phyloP scores from a whole-genome alignment of 2,329 filamentous ascomycete species.

The Fonsecaea nubica region DNA sequence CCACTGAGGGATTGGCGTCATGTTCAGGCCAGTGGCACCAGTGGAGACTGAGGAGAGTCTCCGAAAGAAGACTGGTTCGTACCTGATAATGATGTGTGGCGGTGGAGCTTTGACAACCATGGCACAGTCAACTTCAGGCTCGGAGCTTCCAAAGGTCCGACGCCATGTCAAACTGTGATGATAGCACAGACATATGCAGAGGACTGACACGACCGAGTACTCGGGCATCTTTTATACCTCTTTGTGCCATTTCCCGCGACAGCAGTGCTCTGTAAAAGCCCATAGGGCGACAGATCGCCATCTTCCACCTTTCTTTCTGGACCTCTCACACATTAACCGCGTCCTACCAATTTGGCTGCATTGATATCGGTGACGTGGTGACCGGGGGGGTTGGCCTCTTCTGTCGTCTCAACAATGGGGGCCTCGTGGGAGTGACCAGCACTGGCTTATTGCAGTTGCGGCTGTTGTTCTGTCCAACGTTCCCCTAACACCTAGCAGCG shows the following conservation, averaged over 20 bases:
- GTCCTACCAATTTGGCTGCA: not conserved
- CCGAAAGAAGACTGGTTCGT: constrained; percentile 1
- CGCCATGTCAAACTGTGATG: constrained; percentile 10
- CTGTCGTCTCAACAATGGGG: not conserved
- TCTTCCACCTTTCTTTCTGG: not conserved
- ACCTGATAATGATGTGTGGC: constrained; percentile 22
- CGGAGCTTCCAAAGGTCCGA: constrained; percentile 20
- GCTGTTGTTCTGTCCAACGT: not conserved
- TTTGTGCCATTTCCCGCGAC: not conserved
- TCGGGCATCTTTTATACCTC: not conserved
- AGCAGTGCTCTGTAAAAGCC: not conserved
- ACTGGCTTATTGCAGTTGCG: not conserved
- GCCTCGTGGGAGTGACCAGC: not conserved
- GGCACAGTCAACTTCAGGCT: constrained; percentile 5
- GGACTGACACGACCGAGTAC: not conserved
- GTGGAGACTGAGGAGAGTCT: constrained; percentile 3
- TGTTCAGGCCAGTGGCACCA: constrained; percentile 4
- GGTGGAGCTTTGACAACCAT: constrained; percentile 21
- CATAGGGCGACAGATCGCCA: not conserved
- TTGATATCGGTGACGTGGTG: not conserved
- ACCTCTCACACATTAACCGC: not conserved
- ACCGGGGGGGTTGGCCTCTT: not conserved
- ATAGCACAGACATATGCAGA: not conserved
- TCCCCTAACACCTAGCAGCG: not conserved
- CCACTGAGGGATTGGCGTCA: constrained; percentile 13